Evolutionary conservation across 2,329 filamentous ascomycete species (phyloP), one percentile per base, ranked within the genome.

Genomic region (Rutstroemia sydowiana): DNA sequence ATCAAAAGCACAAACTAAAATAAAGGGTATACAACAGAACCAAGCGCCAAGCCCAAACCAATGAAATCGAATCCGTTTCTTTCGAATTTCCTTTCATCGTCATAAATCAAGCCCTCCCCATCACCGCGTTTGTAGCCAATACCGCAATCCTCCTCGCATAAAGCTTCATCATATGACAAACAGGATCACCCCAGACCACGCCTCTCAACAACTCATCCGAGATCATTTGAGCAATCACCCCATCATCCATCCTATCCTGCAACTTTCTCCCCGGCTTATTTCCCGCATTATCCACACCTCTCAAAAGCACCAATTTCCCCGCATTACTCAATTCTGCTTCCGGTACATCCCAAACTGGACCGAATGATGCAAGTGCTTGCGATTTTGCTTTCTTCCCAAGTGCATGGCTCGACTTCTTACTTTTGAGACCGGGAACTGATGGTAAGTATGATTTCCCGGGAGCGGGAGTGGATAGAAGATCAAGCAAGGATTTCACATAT

Each of bases 161-260:
- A 18, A 93, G 64, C 54, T 73, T 79, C 89, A 95, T 95, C 59
- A 82, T 75, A 70, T 95, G 89, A 65, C 82, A 85, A 40, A 88
- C 73, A 0, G 87, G 86, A 65, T 95, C 88, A 0, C 89, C 89
- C 77, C 89, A 95, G 3, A 95, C 74, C 0, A 90, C 77, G 1
- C 74, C 76, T 21, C 85, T 73, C 46, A 95, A 68, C 63, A 87
- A 74, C 40, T 84, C 78, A 57, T 93, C 86, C 0, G 73, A 78
- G 8, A 84, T 77, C 9, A 82, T 75, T 55, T 84, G 83, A 2
- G 87, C 87, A 43, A 87, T 77, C 0, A 90, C 78, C 4, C 81
- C 78, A 45, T 84, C 77, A 53, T 70, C 68, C 18, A 82, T 69
- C 39, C 73, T 66, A 55, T 78, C 74, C 43, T 71, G 69, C 1